Conservation (phyloP, 371 early-diverging fungal genomes). For the Batkoa obscura region DNA sequence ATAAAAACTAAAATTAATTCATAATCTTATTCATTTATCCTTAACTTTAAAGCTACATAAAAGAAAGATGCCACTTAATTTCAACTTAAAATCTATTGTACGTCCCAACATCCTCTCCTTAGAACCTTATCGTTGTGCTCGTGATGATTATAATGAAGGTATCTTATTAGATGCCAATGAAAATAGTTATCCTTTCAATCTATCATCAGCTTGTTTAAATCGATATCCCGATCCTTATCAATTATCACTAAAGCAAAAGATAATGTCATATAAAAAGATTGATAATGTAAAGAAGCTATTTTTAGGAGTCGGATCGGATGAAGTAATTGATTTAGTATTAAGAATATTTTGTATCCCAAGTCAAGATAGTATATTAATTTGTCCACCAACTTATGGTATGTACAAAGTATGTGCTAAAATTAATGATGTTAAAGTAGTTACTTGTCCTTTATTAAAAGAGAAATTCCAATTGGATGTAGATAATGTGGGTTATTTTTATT, state of each 20-base stretch:
- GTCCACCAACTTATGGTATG: slow-evolving; percentile 98
- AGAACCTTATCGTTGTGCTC: slow-evolving; percentile 89
- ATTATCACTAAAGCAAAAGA: slow-evolving; percentile 43
- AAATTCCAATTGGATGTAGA: slow-evolving; percentile 60
- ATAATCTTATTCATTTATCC: too few species aligned
- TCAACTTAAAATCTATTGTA: slow-evolving; percentile 49
- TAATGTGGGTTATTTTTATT: slow-evolving; percentile 39
- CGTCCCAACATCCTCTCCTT: slow-evolving; percentile 86
- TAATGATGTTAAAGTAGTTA: slow-evolving; percentile 79
- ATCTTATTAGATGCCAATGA: slow-evolving; percentile 95
- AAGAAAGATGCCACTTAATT: too few species aligned
- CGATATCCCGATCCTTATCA: slow-evolving; percentile 95
- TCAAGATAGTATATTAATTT: slow-evolving; percentile 77
- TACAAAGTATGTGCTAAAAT: slow-evolving; percentile 82
- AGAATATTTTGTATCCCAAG: slow-evolving; percentile 82
- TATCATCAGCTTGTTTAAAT: slow-evolving; percentile 29
- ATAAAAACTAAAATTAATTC: too few species aligned
- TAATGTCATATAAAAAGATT: background rate
- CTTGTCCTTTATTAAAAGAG: slow-evolving; percentile 53
- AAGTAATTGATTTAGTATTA: slow-evolving; percentile 80
- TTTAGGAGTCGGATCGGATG: slow-evolving; percentile 92
- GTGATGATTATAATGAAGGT: slow-evolving; percentile 84
- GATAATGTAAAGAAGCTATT: slow-evolving; percentile 37
- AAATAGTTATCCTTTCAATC: slow-evolving; percentile 48
- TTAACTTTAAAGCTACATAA: too few species aligned